Conservation (phyloP, 2,329 filamentous ascomycete species). For the Zymoseptoria pseudotritici region DNA sequence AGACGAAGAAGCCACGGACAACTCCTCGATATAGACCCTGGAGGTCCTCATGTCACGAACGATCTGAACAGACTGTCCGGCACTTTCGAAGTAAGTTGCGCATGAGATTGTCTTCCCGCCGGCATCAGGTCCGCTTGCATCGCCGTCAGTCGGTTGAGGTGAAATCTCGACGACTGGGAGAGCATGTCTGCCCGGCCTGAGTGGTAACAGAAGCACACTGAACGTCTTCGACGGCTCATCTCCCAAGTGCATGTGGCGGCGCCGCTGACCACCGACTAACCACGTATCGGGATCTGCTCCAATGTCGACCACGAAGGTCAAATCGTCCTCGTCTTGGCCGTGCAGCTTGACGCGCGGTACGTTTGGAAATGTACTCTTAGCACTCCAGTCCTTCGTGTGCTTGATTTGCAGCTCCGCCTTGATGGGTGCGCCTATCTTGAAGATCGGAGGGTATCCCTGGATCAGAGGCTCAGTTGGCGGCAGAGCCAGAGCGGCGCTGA, state of each 20-base stretch:
- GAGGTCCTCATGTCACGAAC: constrained; percentile 13
- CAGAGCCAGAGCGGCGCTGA: constrained; percentile 52
- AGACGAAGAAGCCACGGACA: constrained; percentile 3
- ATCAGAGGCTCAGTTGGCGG: constrained; percentile 5
- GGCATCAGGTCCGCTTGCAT: constrained; percentile 14
- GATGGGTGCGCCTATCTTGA: constrained; percentile 58
- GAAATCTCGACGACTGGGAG: constrained; percentile 74
- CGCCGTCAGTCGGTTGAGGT: constrained; percentile 42
- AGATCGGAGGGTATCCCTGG: constrained; percentile 33
- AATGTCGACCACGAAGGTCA: constrained; percentile 76
- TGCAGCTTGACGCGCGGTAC: constrained; percentile 16
- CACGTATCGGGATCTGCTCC: constrained; percentile 66
- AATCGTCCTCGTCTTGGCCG: constrained; percentile 7
- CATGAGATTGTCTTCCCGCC: constrained; percentile 42
- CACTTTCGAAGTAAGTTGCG: constrained; percentile 73
- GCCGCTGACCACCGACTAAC: constrained; percentile 75
- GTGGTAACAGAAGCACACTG: constrained; percentile 68
- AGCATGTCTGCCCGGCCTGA: constrained; percentile 69
- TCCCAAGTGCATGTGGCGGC: constrained; percentile 62
- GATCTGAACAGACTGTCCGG: constrained; percentile 70
- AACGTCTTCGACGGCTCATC: constrained; percentile 38
- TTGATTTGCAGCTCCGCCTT: constrained; percentile 52
- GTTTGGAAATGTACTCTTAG: constrained; percentile 41
- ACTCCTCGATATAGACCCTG: constrained; percentile 13
- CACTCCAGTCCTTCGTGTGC: constrained; percentile 49